Conservation (phyloP, 306 rosid species). For the Crataegus laevigata region DNA sequence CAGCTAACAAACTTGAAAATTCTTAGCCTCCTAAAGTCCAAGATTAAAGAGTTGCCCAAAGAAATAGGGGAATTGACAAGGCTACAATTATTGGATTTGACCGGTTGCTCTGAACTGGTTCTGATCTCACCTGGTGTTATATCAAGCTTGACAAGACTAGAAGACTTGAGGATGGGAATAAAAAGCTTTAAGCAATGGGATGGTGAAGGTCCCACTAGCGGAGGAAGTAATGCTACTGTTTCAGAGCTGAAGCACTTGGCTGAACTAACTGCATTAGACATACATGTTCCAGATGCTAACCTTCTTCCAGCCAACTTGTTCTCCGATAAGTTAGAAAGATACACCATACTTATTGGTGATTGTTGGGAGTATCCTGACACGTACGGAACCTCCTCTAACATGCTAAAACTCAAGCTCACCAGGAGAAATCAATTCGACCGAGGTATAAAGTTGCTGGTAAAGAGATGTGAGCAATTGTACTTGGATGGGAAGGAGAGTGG, state of each 20-base stretch:
- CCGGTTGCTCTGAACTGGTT: background rate
- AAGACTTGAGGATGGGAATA: no score
- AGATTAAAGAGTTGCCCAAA: background rate
- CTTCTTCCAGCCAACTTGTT: background rate
- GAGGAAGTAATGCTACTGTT: conserved; percentile 5
- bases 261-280: background rate
- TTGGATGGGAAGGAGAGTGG: no score
- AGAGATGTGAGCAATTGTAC: no score
- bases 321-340: no score
- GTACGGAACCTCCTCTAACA: no score
- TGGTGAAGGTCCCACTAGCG: background rate
- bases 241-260: background rate
- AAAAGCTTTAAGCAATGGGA: no score
- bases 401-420: no score
- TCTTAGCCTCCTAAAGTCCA: background rate
- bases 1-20: background rate
- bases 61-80: background rate
- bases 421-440: no score
- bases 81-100: conserved; percentile 5
- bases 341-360: no score
- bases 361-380: no score
- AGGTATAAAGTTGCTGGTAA: no score
- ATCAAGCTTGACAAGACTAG: no score
- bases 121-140: background rate
- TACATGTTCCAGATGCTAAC: background rate